Base-by-base conservation (phyloP, 208 protist species). In the Trichomonas gallinae region DNA sequence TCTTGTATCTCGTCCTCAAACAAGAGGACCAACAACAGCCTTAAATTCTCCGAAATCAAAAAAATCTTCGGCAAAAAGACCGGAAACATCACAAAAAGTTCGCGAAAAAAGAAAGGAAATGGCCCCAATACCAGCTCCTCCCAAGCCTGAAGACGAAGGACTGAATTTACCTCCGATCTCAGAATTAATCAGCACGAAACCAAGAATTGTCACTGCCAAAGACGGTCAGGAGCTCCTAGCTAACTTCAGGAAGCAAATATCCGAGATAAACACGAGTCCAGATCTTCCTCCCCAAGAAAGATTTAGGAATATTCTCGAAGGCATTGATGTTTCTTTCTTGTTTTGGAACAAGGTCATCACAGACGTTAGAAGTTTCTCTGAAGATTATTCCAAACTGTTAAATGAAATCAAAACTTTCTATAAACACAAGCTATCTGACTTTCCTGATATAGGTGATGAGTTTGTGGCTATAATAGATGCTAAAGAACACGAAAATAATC, bases 371-470 rank as follows among this genome's bases (percentile, higher is more conserved):
- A 44, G 87, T 13, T 93, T 49, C 44, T 93, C 87, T 13, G 87
- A 93, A 38, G 40, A 93, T 42, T 40, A 93, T 51, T 42, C 87
- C 11, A 48, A 38, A 93, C 26, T 93, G 15, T 36, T 93, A 6
- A 51, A 51, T 38, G 87, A 93, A 93, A 93, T 93, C 6, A 93
- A 93, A 93, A 38, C 40, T 21, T 93, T 93, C 38, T 93, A 40
- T 93, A 51, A 48, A 17, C 15, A 51, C 0, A 48, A 44, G 9
- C 3, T 93, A 11, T 17, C 23, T 34, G 40, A 93, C 31, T 26
- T 93, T 8, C 87, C 87, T 21, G 44, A 93, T n/a, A 93, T 93
- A 13, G 17, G 44, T 17, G n/a, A 51, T 38, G 6, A 40, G 4
- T 93, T 42, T 51, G 45, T 44, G 0, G 40, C 26, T 17, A 85